phyloP scores from a whole-genome alignment of 257 asterid genomes.

The Nicotiana noctiflora region DNA sequence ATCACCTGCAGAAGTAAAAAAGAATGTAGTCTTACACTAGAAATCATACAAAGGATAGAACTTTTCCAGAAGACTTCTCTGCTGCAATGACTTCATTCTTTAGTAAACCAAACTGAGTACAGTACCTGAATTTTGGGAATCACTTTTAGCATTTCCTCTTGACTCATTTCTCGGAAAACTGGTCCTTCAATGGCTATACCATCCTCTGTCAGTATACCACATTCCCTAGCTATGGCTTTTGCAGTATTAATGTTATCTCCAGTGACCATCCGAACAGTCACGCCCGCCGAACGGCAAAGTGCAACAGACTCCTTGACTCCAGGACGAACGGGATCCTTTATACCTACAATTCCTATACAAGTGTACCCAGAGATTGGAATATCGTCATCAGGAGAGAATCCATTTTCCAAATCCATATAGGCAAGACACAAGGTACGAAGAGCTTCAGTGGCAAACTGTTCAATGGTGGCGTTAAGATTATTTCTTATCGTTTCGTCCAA shows the following conservation, averaged over 20 bases:
- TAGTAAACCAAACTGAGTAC: not conserved
- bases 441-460: constrained; percentile 18
- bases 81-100: not conserved
- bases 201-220: constrained; percentile 18
- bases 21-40: not conserved
- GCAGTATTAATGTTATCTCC: constrained; percentile 23
- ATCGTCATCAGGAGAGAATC: constrained; percentile 7
- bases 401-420: constrained; percentile 16
- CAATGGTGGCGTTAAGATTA: constrained; percentile 13
- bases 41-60: not conserved
- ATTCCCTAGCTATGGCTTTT: constrained; percentile 20
- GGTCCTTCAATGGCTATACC: constrained; percentile 20
- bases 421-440: constrained; percentile 19
- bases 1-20: constrained; percentile 13
- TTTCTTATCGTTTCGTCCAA: constrained; percentile 1
- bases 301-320: constrained; percentile 21
- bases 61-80: not conserved
- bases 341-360: constrained; percentile 15
- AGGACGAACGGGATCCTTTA: constrained; percentile 23
- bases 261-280: constrained; percentile 19
- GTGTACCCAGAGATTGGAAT: constrained; percentile 14
- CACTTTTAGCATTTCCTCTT: constrained; percentile 10
- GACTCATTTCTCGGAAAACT: constrained; percentile 16
- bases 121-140: constrained; percentile 18
- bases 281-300: constrained; percentile 16